These are phyloP conservation scores for Aspergillus awamori DNA, from an alignment of 2,329 filamentous ascomycete genomes.

Conservation along the genomic window DNA sequence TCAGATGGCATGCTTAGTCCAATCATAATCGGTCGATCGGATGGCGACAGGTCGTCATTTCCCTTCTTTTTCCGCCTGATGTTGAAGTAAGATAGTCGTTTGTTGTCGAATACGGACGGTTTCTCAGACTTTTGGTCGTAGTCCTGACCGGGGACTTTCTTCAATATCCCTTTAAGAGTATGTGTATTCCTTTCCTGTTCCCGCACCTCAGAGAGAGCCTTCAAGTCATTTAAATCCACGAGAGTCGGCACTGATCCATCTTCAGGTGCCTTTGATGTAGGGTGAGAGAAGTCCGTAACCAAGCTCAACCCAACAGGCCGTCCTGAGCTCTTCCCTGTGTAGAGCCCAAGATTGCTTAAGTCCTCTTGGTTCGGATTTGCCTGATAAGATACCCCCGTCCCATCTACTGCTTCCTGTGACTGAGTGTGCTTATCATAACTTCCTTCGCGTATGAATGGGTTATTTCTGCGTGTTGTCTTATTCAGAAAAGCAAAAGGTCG, in stretches of 20 bases:
- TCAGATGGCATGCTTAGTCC: constrained; percentile 46
- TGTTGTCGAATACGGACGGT: constrained; percentile 4
- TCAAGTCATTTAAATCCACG: constrained; percentile 44
- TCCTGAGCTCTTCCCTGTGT: constrained; percentile 27
- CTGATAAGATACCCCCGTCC: constrained; percentile 17
- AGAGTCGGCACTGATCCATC: constrained; percentile 26
- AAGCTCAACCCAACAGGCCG: constrained; percentile 46
- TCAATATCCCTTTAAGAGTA: constrained; percentile 25
- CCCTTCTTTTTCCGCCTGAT: constrained; percentile 28
- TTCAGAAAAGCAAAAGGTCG: constrained; percentile 37
- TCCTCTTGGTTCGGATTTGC: not conserved
- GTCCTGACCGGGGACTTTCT: constrained; percentile 24
- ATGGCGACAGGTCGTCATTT: constrained; percentile 45
- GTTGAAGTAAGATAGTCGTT: constrained; percentile 22
- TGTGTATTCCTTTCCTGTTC: constrained; percentile 36
- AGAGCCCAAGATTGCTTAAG: not conserved
- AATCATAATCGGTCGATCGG: constrained; percentile 50
- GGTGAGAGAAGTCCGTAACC: constrained; percentile 44
- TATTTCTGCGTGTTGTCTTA: constrained; percentile 26
- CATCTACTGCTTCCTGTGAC: constrained; percentile 16
- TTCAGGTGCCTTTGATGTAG: constrained; percentile 17
- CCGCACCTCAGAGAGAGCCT: constrained; percentile 36
- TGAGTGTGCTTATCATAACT: not conserved
- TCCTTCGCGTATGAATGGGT: constrained; percentile 15
- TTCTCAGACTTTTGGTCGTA: constrained; percentile 29